Evolutionary conservation across 2,329 filamentous ascomycete species (phyloP), one percentile per base, ranked within the genome.

Genomic region (Fusarium sp.): DNA sequence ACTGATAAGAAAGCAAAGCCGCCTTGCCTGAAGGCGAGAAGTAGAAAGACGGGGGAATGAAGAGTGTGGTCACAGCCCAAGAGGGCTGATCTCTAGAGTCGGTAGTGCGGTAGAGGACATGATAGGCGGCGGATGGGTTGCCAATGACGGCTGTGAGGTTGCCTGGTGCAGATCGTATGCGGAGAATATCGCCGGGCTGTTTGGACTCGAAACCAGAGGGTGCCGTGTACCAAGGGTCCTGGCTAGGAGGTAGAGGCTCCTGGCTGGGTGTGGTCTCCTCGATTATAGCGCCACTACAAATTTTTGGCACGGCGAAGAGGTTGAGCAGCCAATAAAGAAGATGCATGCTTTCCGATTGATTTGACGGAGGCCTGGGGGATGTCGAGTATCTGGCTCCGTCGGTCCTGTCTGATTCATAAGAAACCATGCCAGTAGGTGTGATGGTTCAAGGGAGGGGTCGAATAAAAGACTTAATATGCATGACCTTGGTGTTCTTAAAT

Each of bases 41-140:
- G 4, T 63, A 67, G 6, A 74, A 29, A 2, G 24, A 49, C 2
- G 35, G 6, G 6, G 81, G 81, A 0, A 83, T 46, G 6, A 83
- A 79, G 0, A 85, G 67, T 0, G 82, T 84, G 0, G 83, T 84
- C 3, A 85, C 81, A 0, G 83, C 82, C 82, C 82, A 85, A 1
- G 80, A 78, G 0, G 83, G 79, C 20, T 74, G 67, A 64, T 80
- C 79, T 2, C 69, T 75, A 2, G 81, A 80, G 67, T 82, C 79
- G 0, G 80, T 83, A 0, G 83, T 84, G 17, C 82, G 79, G 67
- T 82, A 84, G 1, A 84, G 73, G 27, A 85, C 80, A 36, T 84
- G 79, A 55, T 81, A 83, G 0, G 77, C 79, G 0, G 63, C 67
- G 5, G 33, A 44, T 1, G 70, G 29, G 9, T 65, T 66, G 4